Base-by-base conservation (phyloP, 176 grass and related monocot genomes). In the Dendrocalamus sinicus region DNA sequence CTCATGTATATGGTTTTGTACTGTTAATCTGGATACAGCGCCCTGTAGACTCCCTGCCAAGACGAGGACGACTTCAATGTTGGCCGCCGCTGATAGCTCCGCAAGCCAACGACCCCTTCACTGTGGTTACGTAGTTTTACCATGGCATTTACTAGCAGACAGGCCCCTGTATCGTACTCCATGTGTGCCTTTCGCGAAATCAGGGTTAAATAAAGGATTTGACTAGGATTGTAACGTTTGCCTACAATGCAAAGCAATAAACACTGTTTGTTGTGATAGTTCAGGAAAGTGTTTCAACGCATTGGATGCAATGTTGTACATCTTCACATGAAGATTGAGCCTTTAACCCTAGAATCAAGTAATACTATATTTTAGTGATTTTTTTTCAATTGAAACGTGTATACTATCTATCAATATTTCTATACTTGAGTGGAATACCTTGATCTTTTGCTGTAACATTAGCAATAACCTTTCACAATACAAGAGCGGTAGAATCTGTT, bases 121-220 rank as follows among this genome's bases (percentile, higher is more conserved):
- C 65, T 30, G 8, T 57, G 13, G 67, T 4, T 70, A 75, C 64
- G 46, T 28, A 67, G 72, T 52, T 80, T 74, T 57, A 52, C 61
- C 69, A 28, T 80, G 76, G n/a, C 82, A 43, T 67, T 84, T 80
- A 51, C 88, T 61, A 85, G 26, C 61, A 85, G 69, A 79, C 69
- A 85, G 67, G 43, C 71, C 75, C 48, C 48, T 81, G 60, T 43
- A 26, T 45, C 37, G 85, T 48, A 57, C 39, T 16, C n/a, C 70
- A 57, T 37, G 61, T 54, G 68, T 8, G 28, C 16, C 13, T 37
- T 67, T 67, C 43, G 77, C 63, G 15, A 55, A 6, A 45, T 58
- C 83, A 78, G 44, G 37, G 7, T n/a, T 10, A 8, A 69, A 64
- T 32, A 8, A 10, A 57, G 72, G 47, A 43, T 66, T 76, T 76